Conservation (phyloP, 1,139 yeast species). For the Blastobotrys arbuscula region DNA sequence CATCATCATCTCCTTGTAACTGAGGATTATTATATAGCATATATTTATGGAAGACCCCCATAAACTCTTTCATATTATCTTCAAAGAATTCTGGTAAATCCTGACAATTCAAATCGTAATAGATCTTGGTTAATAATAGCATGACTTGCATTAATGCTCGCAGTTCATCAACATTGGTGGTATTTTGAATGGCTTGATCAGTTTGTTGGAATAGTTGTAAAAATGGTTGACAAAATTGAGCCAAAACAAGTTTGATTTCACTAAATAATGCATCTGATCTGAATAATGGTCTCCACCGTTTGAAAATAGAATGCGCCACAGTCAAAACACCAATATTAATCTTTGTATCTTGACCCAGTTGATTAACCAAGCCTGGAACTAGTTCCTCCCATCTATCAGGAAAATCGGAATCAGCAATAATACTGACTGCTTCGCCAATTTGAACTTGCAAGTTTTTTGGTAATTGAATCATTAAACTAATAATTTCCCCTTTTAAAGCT, state of each 20-base stretch:
- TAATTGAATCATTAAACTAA: slow-evolving; percentile 73
- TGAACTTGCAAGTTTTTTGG: slow-evolving; percentile 78
- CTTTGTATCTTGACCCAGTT: slow-evolving; percentile 61
- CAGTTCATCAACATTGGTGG: slow-evolving; percentile 42
- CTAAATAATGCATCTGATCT: slow-evolving; percentile 83
- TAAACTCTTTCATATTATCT: slow-evolving; percentile 72
- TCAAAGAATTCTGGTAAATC: slow-evolving; percentile 98
- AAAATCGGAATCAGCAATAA: slow-evolving; percentile 94
- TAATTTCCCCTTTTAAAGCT: slow-evolving; percentile 67
- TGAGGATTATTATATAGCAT: slow-evolving; percentile 53
- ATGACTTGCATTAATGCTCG: slow-evolving; percentile 63
- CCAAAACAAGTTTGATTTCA: slow-evolving; percentile 83
- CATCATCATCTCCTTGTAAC: slow-evolving; percentile 56
- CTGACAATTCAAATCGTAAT: slow-evolving; percentile 92
- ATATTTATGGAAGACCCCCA: slow-evolving; percentile 79
- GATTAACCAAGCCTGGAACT: slow-evolving; percentile 64
- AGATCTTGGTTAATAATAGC: slow-evolving; percentile 67
- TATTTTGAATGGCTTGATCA: slow-evolving; percentile 57
- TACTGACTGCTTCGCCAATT: slow-evolving; percentile 86
- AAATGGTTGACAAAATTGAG: slow-evolving; percentile 80
- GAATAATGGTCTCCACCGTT: slow-evolving; percentile 93
- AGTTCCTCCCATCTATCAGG: slow-evolving; percentile 84
- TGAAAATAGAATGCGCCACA: slow-evolving; percentile 93
- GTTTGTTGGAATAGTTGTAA: slow-evolving; percentile 58
- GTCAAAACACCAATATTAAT: slow-evolving; percentile 79